Conservation (phyloP, 768 basidiomycete genomes). For the Boletus sensibilis region DNA sequence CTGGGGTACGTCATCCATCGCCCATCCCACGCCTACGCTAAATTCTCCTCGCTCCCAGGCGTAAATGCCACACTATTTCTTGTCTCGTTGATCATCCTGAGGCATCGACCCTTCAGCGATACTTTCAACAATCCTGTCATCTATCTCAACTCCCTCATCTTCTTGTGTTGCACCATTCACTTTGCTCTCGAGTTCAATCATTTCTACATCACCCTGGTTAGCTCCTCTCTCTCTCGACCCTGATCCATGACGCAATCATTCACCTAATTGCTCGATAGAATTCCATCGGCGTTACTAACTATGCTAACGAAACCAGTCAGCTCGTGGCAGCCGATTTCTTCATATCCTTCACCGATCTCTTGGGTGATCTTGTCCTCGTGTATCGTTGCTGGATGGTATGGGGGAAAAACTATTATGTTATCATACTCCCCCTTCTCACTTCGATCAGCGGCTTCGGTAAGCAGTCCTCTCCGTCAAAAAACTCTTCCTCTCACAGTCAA, state of each 20-base stretch:
- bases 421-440: conserved; percentile 35
- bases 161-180: conserved; percentile 33
- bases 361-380: conserved; percentile 36
- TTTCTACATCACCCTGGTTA: conserved; percentile 34
- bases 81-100: conserved; percentile 28
- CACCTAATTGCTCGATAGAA: conserved; percentile 13
- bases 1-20: conserved; percentile 29
- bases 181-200: conserved; percentile 38
- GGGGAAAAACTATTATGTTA: conserved; percentile 33
- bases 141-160: conserved; percentile 31
- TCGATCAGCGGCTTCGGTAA: conserved; percentile 36
- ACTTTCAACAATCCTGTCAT: conserved; percentile 27
- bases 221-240: conserved; percentile 1
- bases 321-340: conserved; percentile 37
- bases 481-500: background rate
- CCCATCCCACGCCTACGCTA: background rate
- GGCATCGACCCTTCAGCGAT: conserved; percentile 5
- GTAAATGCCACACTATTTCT: conserved; percentile 30
- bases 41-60: conserved; percentile 3
- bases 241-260: background rate
- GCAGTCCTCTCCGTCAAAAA: conserved; percentile 2
- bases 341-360: conserved; percentile 37
- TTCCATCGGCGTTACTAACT: conserved; percentile 27
- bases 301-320: conserved; percentile 30
- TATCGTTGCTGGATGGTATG: conserved; percentile 47